Conservation (phyloP, 208 protist genomes). For the Leishmania amazonensis region DNA sequence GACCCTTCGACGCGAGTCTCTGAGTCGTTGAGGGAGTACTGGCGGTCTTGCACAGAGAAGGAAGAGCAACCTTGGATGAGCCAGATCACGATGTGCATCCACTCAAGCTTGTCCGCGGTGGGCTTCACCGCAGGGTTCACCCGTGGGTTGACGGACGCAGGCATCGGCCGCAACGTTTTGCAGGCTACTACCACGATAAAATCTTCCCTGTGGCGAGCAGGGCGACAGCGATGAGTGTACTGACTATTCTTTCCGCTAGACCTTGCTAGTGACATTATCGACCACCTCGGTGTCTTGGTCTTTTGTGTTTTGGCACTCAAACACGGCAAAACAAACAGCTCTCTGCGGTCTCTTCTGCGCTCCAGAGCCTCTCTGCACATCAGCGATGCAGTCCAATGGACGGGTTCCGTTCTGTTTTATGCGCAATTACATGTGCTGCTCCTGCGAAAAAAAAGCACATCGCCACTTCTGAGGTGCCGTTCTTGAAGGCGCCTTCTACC, state of each 20-base stretch:
- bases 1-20: neutral
- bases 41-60: slow-evolving; percentile 12
- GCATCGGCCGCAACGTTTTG: slow-evolving; percentile 54
- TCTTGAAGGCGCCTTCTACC: neutral
- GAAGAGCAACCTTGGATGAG: slow-evolving; percentile 27
- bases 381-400: neutral
- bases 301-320: neutral
- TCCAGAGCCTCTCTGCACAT: neutral
- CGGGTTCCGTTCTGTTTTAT: neutral
- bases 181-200: slow-evolving; percentile 52
- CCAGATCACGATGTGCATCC: slow-evolving; percentile 54
- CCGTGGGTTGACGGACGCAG: slow-evolving; percentile 32
- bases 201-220: slow-evolving; percentile 37
- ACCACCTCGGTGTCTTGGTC: neutral
- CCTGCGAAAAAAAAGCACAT: neutral
- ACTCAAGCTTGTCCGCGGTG: slow-evolving; percentile 50
- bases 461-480: neutral
- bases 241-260: slow-evolving; percentile 9
- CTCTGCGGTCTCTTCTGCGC: neutral
- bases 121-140: slow-evolving; percentile 56
- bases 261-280: slow-evolving; percentile 4
- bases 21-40: slow-evolving; percentile 12
- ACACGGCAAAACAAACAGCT: neutral
- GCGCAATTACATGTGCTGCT: neutral
- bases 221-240: slow-evolving; percentile 18